Percentiles rank a stretch among this genome's conserved stretches.
phyloP scores from a whole-genome alignment of 345 rosid genomes.

The Gossypium turneri region DNA sequence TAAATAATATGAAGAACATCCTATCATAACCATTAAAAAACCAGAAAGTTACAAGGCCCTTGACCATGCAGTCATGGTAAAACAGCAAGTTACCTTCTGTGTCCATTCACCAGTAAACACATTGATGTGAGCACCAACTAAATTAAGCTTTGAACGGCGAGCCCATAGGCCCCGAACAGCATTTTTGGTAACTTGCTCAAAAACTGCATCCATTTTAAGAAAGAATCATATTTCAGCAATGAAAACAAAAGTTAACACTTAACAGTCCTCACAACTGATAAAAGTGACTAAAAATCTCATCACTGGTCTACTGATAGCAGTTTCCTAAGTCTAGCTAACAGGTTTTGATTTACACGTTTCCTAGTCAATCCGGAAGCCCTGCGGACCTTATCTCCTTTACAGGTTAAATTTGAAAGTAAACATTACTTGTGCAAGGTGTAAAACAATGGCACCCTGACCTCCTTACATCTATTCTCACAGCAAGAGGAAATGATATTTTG shows the following conservation, averaged over 20 bases:
- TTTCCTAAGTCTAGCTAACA: not conserved
- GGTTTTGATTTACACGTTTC: not conserved
- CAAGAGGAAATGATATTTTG: not conserved
- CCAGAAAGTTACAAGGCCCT: not conserved
- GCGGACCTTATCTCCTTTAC: not conserved
- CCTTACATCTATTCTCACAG: not conserved
- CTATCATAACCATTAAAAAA: not conserved
- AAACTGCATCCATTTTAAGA: slow-evolving; percentile 42
- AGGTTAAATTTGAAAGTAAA: not conserved
- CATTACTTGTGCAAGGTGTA: not conserved
- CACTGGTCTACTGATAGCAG: not conserved
- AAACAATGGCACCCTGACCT: not conserved
- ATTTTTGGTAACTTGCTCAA: slow-evolving; percentile 94
- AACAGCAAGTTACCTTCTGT: slow-evolving; percentile 65
- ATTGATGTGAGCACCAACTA: slow-evolving; percentile 98
- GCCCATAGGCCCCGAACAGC: slow-evolving; percentile 94
- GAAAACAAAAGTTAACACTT: not conserved
- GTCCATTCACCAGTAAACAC: slow-evolving; percentile 99
- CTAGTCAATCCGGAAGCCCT: not conserved
- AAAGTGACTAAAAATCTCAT: not conserved
- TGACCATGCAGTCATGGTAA: not conserved
- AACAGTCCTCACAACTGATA: not conserved
- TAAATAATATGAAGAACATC: not conserved
- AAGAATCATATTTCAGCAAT: slow-evolving; percentile 7
- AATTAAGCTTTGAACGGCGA: slow-evolving; percentile 82